Percentiles rank a stretch among this genome's conserved stretches.
phyloP scores from a whole-genome alignment of 306 rosid genomes.

The Corylus avellana region DNA sequence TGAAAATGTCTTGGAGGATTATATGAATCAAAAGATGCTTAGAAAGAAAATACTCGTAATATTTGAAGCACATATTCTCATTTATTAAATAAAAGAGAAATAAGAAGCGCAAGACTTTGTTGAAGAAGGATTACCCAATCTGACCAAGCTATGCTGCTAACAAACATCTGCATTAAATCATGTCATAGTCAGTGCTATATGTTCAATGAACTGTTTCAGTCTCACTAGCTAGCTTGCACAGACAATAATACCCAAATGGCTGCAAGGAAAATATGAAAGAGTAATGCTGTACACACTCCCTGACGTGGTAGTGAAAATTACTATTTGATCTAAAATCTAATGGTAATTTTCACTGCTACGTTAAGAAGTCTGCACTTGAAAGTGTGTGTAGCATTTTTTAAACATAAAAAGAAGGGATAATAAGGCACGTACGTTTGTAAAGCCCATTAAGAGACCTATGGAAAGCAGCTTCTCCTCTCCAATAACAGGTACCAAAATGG shows the following conservation, averaged over 20 bases:
- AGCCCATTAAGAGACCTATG: conserved; percentile 58
- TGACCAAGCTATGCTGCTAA: conserved; percentile 74
- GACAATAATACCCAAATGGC: background rate
- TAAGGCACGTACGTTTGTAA: conserved; percentile 47
- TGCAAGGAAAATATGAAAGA: background rate
- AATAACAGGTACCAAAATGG: conserved; percentile 52
- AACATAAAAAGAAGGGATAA: background rate
- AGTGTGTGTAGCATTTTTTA: too few species aligned
- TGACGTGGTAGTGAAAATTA: too few species aligned
- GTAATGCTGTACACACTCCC: too few species aligned
- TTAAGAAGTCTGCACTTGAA: too few species aligned
- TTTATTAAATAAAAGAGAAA: background rate
- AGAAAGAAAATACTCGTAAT: background rate
- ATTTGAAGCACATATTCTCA: background rate
- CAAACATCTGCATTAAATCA: conserved; percentile 50
- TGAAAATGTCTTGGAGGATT: conserved; percentile 24
- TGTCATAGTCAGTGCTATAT: conserved; percentile 13
- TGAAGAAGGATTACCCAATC: conserved; percentile 65
- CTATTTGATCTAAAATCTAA: too few species aligned
- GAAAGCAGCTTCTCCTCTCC: conserved; percentile 80
- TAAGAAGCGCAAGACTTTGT: background rate
- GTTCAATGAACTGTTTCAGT: background rate
- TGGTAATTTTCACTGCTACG: too few species aligned
- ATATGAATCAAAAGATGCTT: background rate
- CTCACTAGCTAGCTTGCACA: background rate